Evolutionary conservation across 805 yeast genomes (phyloP).

Genomic region (Torulaspora gathmanii): DNA sequence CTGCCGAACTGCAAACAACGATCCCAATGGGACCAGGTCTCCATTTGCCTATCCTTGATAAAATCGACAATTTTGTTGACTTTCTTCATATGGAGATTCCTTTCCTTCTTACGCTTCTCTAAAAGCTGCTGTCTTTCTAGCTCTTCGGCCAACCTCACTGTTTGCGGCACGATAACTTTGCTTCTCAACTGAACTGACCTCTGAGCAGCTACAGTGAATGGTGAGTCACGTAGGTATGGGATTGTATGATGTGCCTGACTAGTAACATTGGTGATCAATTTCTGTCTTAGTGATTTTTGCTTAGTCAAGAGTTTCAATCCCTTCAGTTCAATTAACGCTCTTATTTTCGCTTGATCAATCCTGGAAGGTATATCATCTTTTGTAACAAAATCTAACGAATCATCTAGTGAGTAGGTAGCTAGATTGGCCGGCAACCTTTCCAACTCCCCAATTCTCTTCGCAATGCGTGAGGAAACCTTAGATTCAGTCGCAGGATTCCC

Average conservation of each 20-base stretch:
- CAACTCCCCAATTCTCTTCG: constrained; percentile 53
- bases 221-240: constrained; percentile 47
- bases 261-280: constrained; percentile 49
- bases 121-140: constrained; percentile 65
- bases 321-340: constrained; percentile 65
- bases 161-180: constrained; percentile 66
- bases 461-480: constrained; percentile 48
- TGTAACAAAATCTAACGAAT: constrained; percentile 40
- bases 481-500: constrained; percentile 52
- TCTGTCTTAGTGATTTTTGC: constrained; percentile 66
- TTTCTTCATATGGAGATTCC: constrained; percentile 47
- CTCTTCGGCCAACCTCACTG: constrained; percentile 70
- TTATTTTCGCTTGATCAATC: constrained; percentile 57
- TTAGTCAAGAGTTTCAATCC: constrained; percentile 58
- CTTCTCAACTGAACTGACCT: constrained; percentile 64
- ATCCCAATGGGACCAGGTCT: constrained; percentile 23
- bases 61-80: constrained; percentile 39
- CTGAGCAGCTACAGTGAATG: constrained; percentile 60
- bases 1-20: constrained; percentile 33
- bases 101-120: constrained; percentile 52
- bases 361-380: constrained; percentile 44
- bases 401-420: constrained; percentile 51
- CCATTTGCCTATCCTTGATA: constrained; percentile 30
- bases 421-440: constrained; percentile 66
- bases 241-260: constrained; percentile 53